Evolutionary conservation across 805 yeast genomes (phyloP).

Genomic region (Crinitomyces ghanaensis): DNA sequence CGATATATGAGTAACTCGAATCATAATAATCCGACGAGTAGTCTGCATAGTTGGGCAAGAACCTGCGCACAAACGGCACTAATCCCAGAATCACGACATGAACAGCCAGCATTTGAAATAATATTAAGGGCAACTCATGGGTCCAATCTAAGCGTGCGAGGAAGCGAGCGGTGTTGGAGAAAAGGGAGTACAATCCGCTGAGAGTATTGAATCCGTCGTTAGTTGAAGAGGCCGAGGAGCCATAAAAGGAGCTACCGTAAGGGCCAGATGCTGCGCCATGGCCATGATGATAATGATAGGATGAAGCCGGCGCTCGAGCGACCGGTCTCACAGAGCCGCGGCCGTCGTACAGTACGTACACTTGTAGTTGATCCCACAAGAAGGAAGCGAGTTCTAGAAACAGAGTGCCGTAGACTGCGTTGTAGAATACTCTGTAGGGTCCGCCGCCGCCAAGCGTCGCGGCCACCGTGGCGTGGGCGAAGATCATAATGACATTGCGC

Average conservation of each 20-base stretch:
- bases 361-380: conserved; percentile 11
- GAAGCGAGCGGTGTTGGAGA: conserved; percentile 11
- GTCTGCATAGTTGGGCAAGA: conserved; percentile 19
- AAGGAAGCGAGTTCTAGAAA: conserved; percentile 16
- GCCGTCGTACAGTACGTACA: conserved; percentile 6
- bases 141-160: conserved; percentile 21
- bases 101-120: conserved; percentile 23
- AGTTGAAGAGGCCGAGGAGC: conserved; percentile 2
- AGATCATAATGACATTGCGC: conserved; percentile 14
- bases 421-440: conserved; percentile 18
- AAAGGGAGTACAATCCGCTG: conserved; percentile 15
- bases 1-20: conserved; percentile 7
- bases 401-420: conserved; percentile 23
- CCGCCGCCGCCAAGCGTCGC: conserved; percentile 27
- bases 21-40: conserved; percentile 11
- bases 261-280: too few species aligned
- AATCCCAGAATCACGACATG: conserved; percentile 24
- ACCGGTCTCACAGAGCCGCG: conserved; percentile 1
- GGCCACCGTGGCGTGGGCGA: conserved; percentile 24
- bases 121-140: conserved; percentile 16
- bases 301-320: background rate
- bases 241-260: too few species aligned
- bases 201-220: conserved; percentile 13
- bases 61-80: conserved; percentile 19
- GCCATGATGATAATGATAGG: background rate